These are phyloP conservation scores for Westerdykella ornata DNA, from an alignment of 2,329 filamentous ascomycete genomes.

Conservation along the genomic window DNA sequence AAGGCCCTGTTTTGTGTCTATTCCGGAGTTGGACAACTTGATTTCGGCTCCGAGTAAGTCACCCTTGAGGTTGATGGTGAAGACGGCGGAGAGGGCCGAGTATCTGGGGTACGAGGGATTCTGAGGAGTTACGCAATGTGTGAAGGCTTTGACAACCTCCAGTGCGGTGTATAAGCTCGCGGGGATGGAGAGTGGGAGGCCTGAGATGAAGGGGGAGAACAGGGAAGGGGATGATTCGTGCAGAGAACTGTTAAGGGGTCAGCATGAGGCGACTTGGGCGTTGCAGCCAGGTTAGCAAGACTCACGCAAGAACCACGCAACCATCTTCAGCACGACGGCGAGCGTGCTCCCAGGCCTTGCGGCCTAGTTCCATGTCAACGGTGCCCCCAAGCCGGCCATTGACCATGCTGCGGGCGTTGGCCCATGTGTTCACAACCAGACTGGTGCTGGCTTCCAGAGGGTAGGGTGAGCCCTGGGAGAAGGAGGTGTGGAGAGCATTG, in stretches of 20 bases:
- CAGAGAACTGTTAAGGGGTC: slow-evolving; percentile 58
- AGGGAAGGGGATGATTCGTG: slow-evolving; percentile 84
- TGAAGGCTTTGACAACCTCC: slow-evolving; percentile 75
- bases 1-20: slow-evolving; percentile 75
- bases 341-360: slow-evolving; percentile 92
- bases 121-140: slow-evolving; percentile 77
- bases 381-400: slow-evolving; percentile 68
- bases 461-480: slow-evolving; percentile 75
- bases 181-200: slow-evolving; percentile 74
- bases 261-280: slow-evolving; percentile 6
- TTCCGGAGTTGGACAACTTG: slow-evolving; percentile 76
- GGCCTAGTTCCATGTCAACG: slow-evolving; percentile 70
- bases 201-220: slow-evolving; percentile 70
- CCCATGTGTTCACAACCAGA: slow-evolving; percentile 91
- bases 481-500: slow-evolving; percentile 85
- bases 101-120: slow-evolving; percentile 82
- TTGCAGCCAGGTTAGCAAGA: slow-evolving; percentile 8
- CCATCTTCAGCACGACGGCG: slow-evolving; percentile 90
- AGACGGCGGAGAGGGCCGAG: slow-evolving; percentile 69
- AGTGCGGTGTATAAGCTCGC: slow-evolving; percentile 69
- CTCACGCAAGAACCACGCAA: slow-evolving; percentile 81
- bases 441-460: slow-evolving; percentile 83
- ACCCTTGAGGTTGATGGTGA: slow-evolving; percentile 75
- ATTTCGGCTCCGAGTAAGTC: slow-evolving; percentile 69
- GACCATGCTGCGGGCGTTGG: slow-evolving; percentile 67